Conservation (phyloP, 129 eudicot genomes). For the Chrysanthemum seticuspe region DNA sequence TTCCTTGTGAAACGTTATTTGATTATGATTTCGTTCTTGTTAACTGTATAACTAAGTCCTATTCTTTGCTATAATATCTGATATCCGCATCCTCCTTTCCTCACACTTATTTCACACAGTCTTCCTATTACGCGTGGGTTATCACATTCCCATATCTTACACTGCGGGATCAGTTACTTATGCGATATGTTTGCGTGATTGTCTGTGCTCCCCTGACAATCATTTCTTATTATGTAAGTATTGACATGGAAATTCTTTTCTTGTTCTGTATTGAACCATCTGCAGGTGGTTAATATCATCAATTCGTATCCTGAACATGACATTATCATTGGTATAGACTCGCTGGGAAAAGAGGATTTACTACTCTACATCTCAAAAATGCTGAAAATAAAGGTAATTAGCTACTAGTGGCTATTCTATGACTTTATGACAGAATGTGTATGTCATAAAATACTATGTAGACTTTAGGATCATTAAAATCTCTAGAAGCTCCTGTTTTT, state of each 20-base stretch:
- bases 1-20: too few relatives aligned
- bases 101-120: too few relatives aligned
- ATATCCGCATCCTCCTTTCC: too few relatives aligned
- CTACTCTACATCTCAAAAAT: slow-evolving; percentile 60
- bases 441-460: too few relatives aligned
- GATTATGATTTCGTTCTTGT: too few relatives aligned
- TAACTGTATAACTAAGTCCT: background rate
- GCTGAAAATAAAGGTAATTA: slow-evolving; percentile 71
- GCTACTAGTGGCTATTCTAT: background rate
- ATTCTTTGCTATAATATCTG: background rate
- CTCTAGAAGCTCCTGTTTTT: background rate
- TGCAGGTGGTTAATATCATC: slow-evolving; percentile 72
- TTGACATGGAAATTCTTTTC: background rate
- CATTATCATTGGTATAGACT: slow-evolving; percentile 75
- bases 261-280: slow-evolving; percentile 14
- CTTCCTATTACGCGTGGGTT: too few relatives aligned
- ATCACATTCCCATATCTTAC: too few relatives aligned
- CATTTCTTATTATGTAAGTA: background rate
- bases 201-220: too few relatives aligned
- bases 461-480: background rate
- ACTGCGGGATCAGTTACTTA: too few relatives aligned
- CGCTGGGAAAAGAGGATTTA: slow-evolving; percentile 92
- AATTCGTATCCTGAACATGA: slow-evolving; percentile 75
- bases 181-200: too few relatives aligned
- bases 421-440: background rate